Evolutionary conservation across 192 early-diverging fungal species (phyloP), one percentile per base, ranked within the genome.

Genomic region (Haplosporangium gracile): DNA sequence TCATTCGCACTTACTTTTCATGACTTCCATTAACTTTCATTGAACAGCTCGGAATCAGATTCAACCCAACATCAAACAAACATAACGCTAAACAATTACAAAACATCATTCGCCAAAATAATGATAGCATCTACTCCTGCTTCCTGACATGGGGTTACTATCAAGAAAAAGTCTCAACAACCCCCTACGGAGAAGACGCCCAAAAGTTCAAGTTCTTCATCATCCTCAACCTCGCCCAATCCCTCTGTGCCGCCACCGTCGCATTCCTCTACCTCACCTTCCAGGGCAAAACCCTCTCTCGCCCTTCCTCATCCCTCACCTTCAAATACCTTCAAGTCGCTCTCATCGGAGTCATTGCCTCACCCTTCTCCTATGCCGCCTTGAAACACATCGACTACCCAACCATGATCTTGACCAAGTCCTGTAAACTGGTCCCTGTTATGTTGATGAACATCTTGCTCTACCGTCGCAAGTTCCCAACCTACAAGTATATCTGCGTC

Each of bases 341-440:
- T 13, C 77, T 98, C 18, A 85, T 96, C 65, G 91, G 89, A 74
- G 95, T 95, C 29, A 85, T 92, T 10, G 97, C 95, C 10, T 94
- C 97, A 7, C 97, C 95, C 9, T 99, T 99, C 85, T 97, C 97
- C 9, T 99, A 98, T 91, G 96, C 95, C 40, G 92, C 97, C 47
- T 89, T 99, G 57, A 93, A 94, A 53, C 96, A 98, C 85, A 96
- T 99, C 77, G 97, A 99, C 89, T 99, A 98, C 88, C 98, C 97
- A 39, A 99, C 98, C 15, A 94, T 98, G 93, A 98, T 99, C 55
- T 89, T 99, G 38, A 97, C 97, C 47, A 98, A 98, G 84, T 97
- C 97, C 38, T 98, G 97, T 90, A 99, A 99, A 81, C 93, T 99
- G 72, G 93, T 99, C 26, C 98, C 98, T 7, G 97, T 99, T 22